These are phyloP conservation scores for Nicotiana rustica DNA, from an alignment of 305 asterid species.

Conservation along the genomic window DNA sequence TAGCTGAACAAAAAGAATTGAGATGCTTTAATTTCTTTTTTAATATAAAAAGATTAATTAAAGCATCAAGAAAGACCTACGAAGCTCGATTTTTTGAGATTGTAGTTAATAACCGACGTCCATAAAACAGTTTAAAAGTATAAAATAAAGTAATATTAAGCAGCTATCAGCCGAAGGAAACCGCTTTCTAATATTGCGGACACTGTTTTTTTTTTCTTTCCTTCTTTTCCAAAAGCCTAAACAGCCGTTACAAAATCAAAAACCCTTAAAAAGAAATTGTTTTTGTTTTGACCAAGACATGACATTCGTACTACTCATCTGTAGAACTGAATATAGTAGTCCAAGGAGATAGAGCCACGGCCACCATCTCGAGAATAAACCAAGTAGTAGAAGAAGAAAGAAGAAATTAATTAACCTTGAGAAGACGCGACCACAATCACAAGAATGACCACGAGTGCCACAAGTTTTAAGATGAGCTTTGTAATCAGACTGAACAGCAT, in stretches of 20 bases:
- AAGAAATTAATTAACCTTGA: conserved; percentile 43
- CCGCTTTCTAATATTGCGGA: conserved; percentile 11
- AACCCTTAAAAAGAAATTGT: neutral
- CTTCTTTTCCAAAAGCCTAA: conserved; percentile 29
- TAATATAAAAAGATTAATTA: neutral
- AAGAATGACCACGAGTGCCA: conserved; percentile 63
- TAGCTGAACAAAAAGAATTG: neutral
- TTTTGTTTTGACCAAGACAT: conserved; percentile 17
- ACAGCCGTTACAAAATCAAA: neutral
- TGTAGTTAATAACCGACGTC: conserved; percentile 19
- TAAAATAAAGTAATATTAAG: neutral
- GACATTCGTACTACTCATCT: conserved; percentile 27
- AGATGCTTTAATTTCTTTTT: neutral
- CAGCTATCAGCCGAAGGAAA: neutral
- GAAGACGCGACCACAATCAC: conserved; percentile 64
- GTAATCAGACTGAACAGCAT: conserved; percentile 65
- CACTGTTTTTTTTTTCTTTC: neutral
- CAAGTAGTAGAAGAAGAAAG: neutral
- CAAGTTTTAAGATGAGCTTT: conserved; percentile 69
- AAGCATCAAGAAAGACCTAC: neutral
- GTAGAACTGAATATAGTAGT: neutral
- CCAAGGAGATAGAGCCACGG: neutral
- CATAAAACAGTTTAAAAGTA: neutral
- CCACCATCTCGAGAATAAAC: neutral
- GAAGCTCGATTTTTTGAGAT: neutral